Evolutionary conservation across 1,284 basidiomycete genomes (phyloP).

Genomic region (Filobasidium uniguttulatum): DNA sequence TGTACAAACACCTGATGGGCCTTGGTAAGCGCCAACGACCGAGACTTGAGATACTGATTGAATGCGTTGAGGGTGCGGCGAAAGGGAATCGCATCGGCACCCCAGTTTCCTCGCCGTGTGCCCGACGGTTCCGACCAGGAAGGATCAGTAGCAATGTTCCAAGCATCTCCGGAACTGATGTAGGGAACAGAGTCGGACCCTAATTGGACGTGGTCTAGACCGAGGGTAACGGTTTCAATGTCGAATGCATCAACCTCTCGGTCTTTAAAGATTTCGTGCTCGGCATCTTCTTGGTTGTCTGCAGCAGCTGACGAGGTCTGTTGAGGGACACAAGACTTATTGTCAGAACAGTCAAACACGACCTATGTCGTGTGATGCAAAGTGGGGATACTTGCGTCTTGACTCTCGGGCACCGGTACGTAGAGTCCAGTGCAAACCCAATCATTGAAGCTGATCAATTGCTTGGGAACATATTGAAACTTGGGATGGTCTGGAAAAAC

Average conservation of each 20-base stretch:
- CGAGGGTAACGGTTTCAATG: too few relatives aligned
- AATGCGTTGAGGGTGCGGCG: neutral
- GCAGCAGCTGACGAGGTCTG: too few relatives aligned
- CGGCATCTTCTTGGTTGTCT: too few relatives aligned
- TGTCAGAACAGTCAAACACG: too few relatives aligned
- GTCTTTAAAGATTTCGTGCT: too few relatives aligned
- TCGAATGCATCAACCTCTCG: too few relatives aligned
- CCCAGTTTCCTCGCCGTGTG: neutral
- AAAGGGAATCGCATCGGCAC: neutral
- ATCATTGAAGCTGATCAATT: neutral
- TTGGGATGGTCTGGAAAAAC: neutral
- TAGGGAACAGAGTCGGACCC: neutral
- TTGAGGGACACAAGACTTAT: too few relatives aligned
- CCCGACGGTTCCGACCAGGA: neutral
- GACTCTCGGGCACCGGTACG: too few relatives aligned
- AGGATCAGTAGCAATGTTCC: neutral
- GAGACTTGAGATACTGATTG: neutral
- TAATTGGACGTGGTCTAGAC: too few relatives aligned
- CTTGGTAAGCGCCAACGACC: neutral
- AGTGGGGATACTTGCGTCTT: too few relatives aligned
- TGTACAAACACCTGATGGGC: neutral
- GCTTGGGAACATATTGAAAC: neutral
- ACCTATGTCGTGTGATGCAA: too few relatives aligned
- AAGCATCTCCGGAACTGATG: neutral
- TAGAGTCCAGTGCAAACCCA: constrained; percentile 1